These are phyloP conservation scores for Penicillium soppii DNA, from an alignment of 495 filamentous ascomycete species.

Conservation along the genomic window DNA sequence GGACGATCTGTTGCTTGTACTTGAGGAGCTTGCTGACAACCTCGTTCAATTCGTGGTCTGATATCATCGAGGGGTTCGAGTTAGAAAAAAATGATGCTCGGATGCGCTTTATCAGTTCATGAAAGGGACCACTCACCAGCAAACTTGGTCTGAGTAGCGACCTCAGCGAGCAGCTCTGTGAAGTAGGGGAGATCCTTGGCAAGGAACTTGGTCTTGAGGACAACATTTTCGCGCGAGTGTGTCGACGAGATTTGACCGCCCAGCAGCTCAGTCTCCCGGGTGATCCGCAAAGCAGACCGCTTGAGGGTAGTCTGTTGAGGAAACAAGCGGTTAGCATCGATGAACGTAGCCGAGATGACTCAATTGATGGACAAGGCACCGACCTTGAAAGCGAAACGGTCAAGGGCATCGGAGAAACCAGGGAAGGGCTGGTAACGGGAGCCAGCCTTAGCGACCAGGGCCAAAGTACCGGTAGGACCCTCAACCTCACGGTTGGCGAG, in stretches of 20 bases:
- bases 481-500: conserved; percentile 82
- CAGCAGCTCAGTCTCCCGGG: conserved; percentile 90
- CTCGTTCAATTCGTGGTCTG: conserved; percentile 87
- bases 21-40: conserved; percentile 73
- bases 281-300: conserved; percentile 86
- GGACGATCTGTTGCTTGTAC: conserved; percentile 65
- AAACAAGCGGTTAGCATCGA: conserved; percentile 9
- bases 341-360: background rate
- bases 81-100: conserved; percentile 11
- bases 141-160: conserved; percentile 83
- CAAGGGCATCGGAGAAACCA: conserved; percentile 83
- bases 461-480: conserved; percentile 85
- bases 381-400: conserved; percentile 96
- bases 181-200: conserved; percentile 96
- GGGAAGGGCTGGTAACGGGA: conserved; percentile 87
- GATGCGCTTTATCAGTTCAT: background rate
- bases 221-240: conserved; percentile 89
- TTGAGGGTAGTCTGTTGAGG: conserved; percentile 71
- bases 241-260: conserved; percentile 80
- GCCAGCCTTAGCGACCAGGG: conserved; percentile 88
- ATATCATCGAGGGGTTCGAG: conserved; percentile 9
- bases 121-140: conserved; percentile 55
- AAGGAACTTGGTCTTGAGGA: conserved; percentile 91
- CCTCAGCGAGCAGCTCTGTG: conserved; percentile 89
- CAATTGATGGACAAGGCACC: conserved; percentile 36